Conservation (phyloP, 306 rosid species). For the Phaseolus lunatus region DNA sequence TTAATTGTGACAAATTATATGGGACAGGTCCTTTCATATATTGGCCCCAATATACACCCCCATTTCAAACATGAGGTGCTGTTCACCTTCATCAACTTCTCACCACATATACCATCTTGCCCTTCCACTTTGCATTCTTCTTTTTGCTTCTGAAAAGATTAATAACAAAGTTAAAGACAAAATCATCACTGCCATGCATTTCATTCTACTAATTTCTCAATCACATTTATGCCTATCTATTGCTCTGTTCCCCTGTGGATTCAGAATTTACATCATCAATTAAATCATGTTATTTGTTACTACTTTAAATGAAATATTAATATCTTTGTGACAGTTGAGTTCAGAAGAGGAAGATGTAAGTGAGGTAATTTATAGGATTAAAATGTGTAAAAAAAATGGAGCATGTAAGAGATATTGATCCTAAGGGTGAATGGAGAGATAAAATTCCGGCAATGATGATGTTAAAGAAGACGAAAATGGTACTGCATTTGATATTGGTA, state of each 20-base stretch:
- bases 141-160: background rate
- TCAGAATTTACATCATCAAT: background rate
- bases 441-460: slow-evolving; percentile 49
- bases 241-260: background rate
- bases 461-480: slow-evolving; percentile 23
- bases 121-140: background rate
- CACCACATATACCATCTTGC: slow-evolving; percentile 24
- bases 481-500: background rate
- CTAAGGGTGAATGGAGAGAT: slow-evolving; percentile 21
- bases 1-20: slow-evolving; percentile 38
- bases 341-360: background rate
- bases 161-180: background rate
- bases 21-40: slow-evolving; percentile 52
- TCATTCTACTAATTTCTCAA: background rate
- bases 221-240: background rate
- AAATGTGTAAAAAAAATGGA: slow-evolving; percentile 43
- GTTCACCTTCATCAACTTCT: slow-evolving; percentile 34
- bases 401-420: slow-evolving; percentile 62
- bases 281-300: background rate
- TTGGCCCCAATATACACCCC: slow-evolving; percentile 45
- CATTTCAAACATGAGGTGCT: slow-evolving; percentile 41
- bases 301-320: too few species aligned
- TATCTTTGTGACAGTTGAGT: too few species aligned
- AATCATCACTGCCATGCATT: background rate
- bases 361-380: slow-evolving; percentile 18